These are phyloP conservation scores for Salix caprea DNA, from an alignment of 345 rosid species.

Conservation along the genomic window DNA sequence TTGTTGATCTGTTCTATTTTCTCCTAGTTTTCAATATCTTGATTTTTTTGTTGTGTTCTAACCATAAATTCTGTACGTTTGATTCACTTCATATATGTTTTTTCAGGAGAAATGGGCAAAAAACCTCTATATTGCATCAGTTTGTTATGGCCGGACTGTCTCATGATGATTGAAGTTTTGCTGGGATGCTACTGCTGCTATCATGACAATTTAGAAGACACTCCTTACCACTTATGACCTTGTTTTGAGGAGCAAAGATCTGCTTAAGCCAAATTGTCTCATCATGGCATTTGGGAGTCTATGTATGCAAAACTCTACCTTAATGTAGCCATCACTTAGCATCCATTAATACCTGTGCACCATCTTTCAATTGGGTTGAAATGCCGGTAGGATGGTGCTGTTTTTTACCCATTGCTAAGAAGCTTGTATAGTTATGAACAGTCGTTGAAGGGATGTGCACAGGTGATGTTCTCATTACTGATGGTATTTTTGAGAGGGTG, in stretches of 20 bases:
- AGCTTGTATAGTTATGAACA: conserved; percentile 31
- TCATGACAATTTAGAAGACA: conserved; percentile 16
- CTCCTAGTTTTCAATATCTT: background rate
- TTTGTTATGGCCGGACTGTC: conserved; percentile 96
- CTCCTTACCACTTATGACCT: conserved; percentile 18
- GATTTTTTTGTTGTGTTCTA: background rate
- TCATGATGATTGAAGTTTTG: conserved; percentile 50
- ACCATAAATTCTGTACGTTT: background rate
- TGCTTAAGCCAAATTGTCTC: conserved; percentile 32
- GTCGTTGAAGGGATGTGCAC: conserved; percentile 34
- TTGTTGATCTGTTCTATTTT: conserved; percentile 2
- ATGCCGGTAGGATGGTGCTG: conserved; percentile 22
- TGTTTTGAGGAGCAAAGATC: conserved; percentile 22
- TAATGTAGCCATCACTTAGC: conserved; percentile 34
- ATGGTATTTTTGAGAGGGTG: conserved; percentile 4
- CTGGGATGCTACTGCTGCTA: conserved; percentile 28
- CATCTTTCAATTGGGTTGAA: conserved; percentile 39
- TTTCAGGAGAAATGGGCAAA: conserved; percentile 93
- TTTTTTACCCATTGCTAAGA: conserved; percentile 20
- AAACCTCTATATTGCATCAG: conserved; percentile 86
- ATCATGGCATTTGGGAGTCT: conserved; percentile 28
- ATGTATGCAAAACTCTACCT: conserved; percentile 42
- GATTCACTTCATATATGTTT: conserved; percentile 8
- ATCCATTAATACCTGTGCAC: conserved; percentile 34
- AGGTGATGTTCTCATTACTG: conserved; percentile 3